Evolutionary conservation across 139 green algal genomes (phyloP), one percentile per base, ranked within the genome.

Genomic region (Chlamydomonas sphaeroides): DNA sequence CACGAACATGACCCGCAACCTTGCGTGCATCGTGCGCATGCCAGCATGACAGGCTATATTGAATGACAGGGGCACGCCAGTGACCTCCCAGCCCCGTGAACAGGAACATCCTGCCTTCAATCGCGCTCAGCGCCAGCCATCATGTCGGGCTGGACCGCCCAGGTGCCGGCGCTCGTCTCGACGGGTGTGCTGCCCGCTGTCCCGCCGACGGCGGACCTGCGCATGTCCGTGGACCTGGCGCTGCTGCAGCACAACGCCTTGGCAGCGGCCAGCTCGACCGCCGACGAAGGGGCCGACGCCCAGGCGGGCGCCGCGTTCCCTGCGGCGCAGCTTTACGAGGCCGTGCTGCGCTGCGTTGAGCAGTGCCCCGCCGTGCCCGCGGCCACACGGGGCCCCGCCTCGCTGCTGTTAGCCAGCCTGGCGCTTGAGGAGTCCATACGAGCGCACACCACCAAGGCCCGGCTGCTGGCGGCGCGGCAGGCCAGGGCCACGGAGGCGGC

Each of bases 381-480:
- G 3, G 28, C 33, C 33, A 32, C 14, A 1, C 72, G n/a, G 6
- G 5, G 11, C 28, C 14, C 72, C 30, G 26, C 56, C 38, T 14
- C 36, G 18, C 56, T 79, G 53, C 30, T 79, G 14, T 1, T 68
- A 0, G 39, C 56, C 56, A 15, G 15, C 7, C 10, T 68, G 36
- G 38, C 30, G 26, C 51, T 69, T 56, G 72, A 79, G 53, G 56
- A 79, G 5, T 69, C 41, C 38, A 38, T 69, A 17, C 38, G 72
- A 3, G 15, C 17, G 36, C 72, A 79, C 56, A 56, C 38, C 72
- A 69, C 72, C 38, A 38, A 39, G 56, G 56, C 56, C 56, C 17
- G 2, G 36, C 38, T 79, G 38, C 26, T 42, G 17, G 26, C 35
- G 28, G 61, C 56, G 56, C 53, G 61, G 2, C 32, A n/a, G n/a